Percentiles rank a stretch among this genome's conserved stretches.
Conservation (phyloP, 2,329 filamentous ascomycete genomes). For the Raffaelea arxii region DNA sequence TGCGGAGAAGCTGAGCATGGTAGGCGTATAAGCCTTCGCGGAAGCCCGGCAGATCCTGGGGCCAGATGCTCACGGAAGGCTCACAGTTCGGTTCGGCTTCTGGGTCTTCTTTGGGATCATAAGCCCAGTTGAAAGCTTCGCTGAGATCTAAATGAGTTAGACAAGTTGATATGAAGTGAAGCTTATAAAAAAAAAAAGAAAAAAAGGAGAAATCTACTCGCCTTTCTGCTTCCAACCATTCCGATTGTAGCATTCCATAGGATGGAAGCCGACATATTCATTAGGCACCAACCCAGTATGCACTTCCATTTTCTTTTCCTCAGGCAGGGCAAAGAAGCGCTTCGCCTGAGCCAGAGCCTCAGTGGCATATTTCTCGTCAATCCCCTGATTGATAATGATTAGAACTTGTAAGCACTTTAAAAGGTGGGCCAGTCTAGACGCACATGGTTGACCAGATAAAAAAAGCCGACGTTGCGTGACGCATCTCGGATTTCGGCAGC, state of each 20-base stretch:
- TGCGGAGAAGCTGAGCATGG: slow-evolving; percentile 5
- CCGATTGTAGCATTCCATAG: not conserved
- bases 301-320: not conserved
- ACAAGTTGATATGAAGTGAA: too few relatives aligned
- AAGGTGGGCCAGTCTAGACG: not conserved
- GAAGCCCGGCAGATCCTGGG: not conserved
- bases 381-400: not conserved
- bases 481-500: slow-evolving; percentile 30
- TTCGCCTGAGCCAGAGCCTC: not conserved
- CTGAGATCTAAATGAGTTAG: too few relatives aligned
- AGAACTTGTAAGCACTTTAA: not conserved
- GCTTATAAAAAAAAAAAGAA: too few relatives aligned
- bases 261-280: not conserved
- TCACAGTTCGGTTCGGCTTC: too few relatives aligned
- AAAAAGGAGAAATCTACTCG: too few relatives aligned
- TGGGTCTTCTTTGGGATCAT: too few relatives aligned
- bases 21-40: slow-evolving; percentile 1
- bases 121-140: too few relatives aligned
- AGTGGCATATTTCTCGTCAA: not conserved
- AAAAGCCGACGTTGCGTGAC: slow-evolving; percentile 31
- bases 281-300: not conserved
- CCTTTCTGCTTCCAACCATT: not conserved
- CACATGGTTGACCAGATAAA: slow-evolving; percentile 29
- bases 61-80: too few relatives aligned
- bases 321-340: not conserved